phyloP scores from a whole-genome alignment of 495 filamentous ascomycete species.

The Glonium stellatum region DNA sequence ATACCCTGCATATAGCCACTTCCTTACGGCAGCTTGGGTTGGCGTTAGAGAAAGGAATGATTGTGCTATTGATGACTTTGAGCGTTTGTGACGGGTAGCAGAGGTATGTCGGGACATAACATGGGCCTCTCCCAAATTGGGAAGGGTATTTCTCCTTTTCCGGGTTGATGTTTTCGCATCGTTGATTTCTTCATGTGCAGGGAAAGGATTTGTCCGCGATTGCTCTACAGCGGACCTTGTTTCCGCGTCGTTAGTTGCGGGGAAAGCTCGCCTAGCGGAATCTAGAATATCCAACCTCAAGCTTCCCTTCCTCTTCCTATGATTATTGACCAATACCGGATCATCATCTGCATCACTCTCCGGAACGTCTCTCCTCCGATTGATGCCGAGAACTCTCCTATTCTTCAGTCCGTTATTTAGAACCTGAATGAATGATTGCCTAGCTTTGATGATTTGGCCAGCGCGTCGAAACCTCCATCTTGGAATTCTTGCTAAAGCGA shows the following conservation, averaged over 20 bases:
- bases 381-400: constrained; percentile 16
- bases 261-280: constrained; percentile 1
- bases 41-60: constrained; percentile 76
- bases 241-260: constrained; percentile 7
- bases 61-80: constrained; percentile 57
- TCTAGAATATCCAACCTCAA: constrained; percentile 17
- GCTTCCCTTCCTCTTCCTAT: constrained; percentile 7
- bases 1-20: constrained; percentile 75
- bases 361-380: constrained; percentile 40
- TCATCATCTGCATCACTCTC: constrained; percentile 45
- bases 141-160: constrained; percentile 17
- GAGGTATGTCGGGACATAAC: background rate
- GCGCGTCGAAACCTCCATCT: constrained; percentile 77
- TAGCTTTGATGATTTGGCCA: constrained; percentile 41
- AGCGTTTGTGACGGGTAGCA: constrained; percentile 51
- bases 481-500: constrained; percentile 78
- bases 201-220: background rate
- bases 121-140: constrained; percentile 3
- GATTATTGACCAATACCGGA: constrained; percentile 14
- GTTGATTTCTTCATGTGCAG: background rate
- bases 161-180: background rate
- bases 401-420: constrained; percentile 39
- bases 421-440: constrained; percentile 45
- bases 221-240: constrained; percentile 22
- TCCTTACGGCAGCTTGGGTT: constrained; percentile 63